phyloP scores from a whole-genome alignment of 164 flowering plant species.

The Stephania japonica region DNA sequence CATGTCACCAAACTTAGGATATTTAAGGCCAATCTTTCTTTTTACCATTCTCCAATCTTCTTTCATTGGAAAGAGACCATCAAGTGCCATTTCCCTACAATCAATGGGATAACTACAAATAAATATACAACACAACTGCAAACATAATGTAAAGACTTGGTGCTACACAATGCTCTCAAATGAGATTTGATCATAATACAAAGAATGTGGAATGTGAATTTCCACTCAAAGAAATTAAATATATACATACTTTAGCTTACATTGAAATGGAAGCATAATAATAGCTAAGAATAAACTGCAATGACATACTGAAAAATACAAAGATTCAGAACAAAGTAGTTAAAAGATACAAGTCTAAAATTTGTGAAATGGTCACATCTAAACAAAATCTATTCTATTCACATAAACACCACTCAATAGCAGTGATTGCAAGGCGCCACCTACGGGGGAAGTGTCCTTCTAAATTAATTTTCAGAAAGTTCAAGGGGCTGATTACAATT shows the following conservation, averaged over 20 bases:
- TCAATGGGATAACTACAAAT: conserved; percentile 4
- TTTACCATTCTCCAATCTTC: conserved; percentile 26
- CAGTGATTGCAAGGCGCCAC: too few species aligned
- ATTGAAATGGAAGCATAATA: not conserved
- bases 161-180: not conserved
- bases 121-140: not conserved
- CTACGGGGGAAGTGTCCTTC: too few species aligned
- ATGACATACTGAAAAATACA: not conserved
- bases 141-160: not conserved
- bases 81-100: conserved; percentile 87
- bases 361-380: not conserved
- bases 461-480: too few species aligned
- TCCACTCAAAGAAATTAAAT: not conserved
- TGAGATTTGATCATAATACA: not conserved
- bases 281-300: not conserved
- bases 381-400: not conserved
- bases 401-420: not conserved
- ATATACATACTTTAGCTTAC: not conserved
- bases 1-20: conserved; percentile 65
- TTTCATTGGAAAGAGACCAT: conserved; percentile 68
- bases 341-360: not conserved
- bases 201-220: not conserved
- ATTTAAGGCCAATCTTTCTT: conserved; percentile 32
- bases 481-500: too few species aligned
- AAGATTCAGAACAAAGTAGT: not conserved